Conservation (phyloP, 1,284 basidiomycete species). For the Gomphus sp. region DNA sequence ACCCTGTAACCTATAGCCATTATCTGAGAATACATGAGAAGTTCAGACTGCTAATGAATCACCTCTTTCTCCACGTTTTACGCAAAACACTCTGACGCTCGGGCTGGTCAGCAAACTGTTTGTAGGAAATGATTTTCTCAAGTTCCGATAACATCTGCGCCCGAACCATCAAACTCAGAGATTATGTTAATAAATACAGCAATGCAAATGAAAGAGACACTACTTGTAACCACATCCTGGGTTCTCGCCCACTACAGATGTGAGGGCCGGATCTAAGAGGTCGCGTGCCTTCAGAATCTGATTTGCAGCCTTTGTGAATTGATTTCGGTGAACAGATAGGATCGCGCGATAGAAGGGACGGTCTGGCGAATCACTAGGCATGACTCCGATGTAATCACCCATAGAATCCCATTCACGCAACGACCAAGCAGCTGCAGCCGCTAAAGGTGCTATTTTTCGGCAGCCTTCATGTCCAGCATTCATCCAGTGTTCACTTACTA, state of each 20-base stretch:
- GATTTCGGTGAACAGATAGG: slow-evolving; percentile 91
- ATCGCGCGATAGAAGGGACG: slow-evolving; percentile 96
- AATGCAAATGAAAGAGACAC: neutral
- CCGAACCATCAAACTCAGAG: slow-evolving; percentile 80
- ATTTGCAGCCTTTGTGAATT: slow-evolving; percentile 83
- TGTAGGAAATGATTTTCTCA: slow-evolving; percentile 96
- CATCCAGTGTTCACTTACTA: slow-evolving; percentile 87
- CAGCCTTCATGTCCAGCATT: slow-evolving; percentile 79
- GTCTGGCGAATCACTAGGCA: slow-evolving; percentile 92
- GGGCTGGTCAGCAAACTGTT: slow-evolving; percentile 89
- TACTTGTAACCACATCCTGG: slow-evolving; percentile 93
- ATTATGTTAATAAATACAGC: slow-evolving; percentile 11
- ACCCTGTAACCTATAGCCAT: slow-evolving; percentile 66
- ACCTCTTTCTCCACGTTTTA: slow-evolving; percentile 94
- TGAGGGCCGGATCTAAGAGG: slow-evolving; percentile 86
- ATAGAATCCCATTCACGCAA: slow-evolving; percentile 96
- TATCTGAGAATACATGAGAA: slow-evolving; percentile 1
- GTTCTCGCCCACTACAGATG: slow-evolving; percentile 89
- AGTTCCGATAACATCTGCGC: slow-evolving; percentile 99
- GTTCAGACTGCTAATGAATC: slow-evolving; percentile 5
- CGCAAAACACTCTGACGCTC: slow-evolving; percentile 82
- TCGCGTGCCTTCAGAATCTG: slow-evolving; percentile 97
- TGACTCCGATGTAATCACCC: slow-evolving; percentile 94
- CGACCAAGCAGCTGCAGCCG: slow-evolving; percentile 96
- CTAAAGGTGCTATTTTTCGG: slow-evolving; percentile 90